These are phyloP conservation scores for Apiospora malaysiana DNA, from an alignment of 2,329 filamentous ascomycete genomes.

Conservation along the genomic window DNA sequence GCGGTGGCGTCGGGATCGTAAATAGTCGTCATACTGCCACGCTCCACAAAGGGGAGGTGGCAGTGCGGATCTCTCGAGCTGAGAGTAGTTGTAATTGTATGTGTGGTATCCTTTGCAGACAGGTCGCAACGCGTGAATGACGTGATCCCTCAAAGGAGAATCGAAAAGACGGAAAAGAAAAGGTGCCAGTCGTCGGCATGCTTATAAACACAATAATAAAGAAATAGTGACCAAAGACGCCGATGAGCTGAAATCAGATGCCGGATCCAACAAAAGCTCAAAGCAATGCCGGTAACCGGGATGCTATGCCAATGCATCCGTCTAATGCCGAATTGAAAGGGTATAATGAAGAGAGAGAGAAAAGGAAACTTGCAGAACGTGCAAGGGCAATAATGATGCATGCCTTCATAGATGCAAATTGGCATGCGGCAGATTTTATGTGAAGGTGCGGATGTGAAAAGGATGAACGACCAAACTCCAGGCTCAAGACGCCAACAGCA, in stretches of 20 bases:
- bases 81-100: constrained; percentile 16
- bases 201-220: constrained; percentile 26
- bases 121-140: not conserved
- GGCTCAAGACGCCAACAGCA: constrained; percentile 10
- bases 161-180: constrained; percentile 24
- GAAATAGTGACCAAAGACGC: constrained; percentile 28
- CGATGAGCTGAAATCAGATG: constrained; percentile 34
- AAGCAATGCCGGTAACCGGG: constrained; percentile 37
- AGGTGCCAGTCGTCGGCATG: constrained; percentile 25
- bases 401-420: constrained; percentile 10
- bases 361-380: constrained; percentile 17
- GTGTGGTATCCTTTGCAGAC: constrained; percentile 10
- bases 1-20: constrained; percentile 28
- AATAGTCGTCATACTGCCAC: constrained; percentile 25
- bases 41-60: constrained; percentile 23
- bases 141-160: constrained; percentile 11
- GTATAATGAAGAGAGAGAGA: constrained; percentile 31
- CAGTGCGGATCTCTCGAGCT: constrained; percentile 26
- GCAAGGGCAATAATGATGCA: not conserved
- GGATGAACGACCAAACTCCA: constrained; percentile 8
- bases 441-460: constrained; percentile 6
- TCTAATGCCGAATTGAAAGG: constrained; percentile 38
- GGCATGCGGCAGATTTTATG: not conserved
- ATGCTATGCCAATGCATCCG: constrained; percentile 40
- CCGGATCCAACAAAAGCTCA: constrained; percentile 38